phyloP scores from a whole-genome alignment of 78 protist genomes.

The Dictyostelium brefeldianum region DNA sequence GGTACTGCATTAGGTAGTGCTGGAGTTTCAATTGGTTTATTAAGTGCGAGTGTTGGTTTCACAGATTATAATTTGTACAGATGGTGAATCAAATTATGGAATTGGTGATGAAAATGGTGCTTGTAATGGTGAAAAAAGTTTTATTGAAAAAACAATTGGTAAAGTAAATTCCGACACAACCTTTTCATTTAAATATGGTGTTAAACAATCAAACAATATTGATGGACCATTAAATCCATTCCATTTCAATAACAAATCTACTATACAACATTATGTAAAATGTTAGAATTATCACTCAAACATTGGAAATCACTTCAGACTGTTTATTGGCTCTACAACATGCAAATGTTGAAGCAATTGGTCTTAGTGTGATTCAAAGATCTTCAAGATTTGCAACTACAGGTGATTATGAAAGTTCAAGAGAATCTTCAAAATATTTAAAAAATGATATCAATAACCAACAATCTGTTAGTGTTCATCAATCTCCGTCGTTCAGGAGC shows the following conservation, averaged over 20 bases:
- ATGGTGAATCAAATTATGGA: conserved; percentile 89
- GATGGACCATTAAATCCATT: conserved; percentile 11
- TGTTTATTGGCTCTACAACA: conserved; percentile 27
- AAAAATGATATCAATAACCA: neutral
- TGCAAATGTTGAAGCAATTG: conserved; percentile 57
- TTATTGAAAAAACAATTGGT: conserved; percentile 44
- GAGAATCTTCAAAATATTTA: conserved; percentile 2
- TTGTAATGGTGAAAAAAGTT: neutral
- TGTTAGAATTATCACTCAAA: conserved; percentile 81
- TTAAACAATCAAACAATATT: neutral
- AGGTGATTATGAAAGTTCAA: conserved; percentile 52
- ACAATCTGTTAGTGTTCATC: neutral
- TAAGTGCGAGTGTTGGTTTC: conserved; percentile 27
- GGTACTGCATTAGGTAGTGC: conserved; percentile 92
- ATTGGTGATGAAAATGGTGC: conserved; percentile 17
- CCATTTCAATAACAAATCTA: conserved; percentile 84
- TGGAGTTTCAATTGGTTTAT: conserved; percentile 73
- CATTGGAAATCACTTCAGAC: conserved; percentile 34
- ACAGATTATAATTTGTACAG: conserved; percentile 87
- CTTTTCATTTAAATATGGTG: conserved; percentile 64
- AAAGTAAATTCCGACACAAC: conserved; percentile 55
- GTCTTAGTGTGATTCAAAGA: conserved; percentile 39
- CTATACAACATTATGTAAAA: conserved; percentile 64
- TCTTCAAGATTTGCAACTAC: neutral
- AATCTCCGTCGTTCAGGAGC: neutral